A percentile compares a stretch with the other conserved stretches of the same genome.
Conservation (phyloP, 2,329 filamentous ascomycete species). For the Pseudocercospora pini-densiflorae region DNA sequence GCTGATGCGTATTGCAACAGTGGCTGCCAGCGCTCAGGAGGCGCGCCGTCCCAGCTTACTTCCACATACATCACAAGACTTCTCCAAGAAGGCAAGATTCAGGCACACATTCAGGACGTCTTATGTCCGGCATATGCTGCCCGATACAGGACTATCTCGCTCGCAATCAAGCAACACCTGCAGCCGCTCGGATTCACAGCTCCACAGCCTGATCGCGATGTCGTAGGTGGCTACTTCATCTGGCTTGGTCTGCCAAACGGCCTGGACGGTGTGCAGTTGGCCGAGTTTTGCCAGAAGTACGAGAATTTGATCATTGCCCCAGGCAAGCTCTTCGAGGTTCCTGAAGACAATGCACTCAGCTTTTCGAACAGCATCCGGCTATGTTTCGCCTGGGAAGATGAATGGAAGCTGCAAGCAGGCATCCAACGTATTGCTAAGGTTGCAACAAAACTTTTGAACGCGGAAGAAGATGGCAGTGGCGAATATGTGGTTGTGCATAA, state of each 20-base stretch:
- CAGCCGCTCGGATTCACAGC: slow-evolving; percentile 64
- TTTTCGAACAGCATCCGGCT: slow-evolving; percentile 67
- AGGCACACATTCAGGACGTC: slow-evolving; percentile 57
- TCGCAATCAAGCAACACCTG: slow-evolving; percentile 64
- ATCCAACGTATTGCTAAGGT: slow-evolving; percentile 65
- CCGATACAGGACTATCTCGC: slow-evolving; percentile 60
- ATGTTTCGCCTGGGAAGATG: slow-evolving; percentile 75
- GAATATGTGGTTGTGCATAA: slow-evolving; percentile 29
- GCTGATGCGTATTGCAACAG: slow-evolving; percentile 23
- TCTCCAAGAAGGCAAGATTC: slow-evolving; percentile 56
- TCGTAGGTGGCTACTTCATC: slow-evolving; percentile 83
- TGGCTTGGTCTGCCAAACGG: slow-evolving; percentile 70
- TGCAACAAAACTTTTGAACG: slow-evolving; percentile 43
- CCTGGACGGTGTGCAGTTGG: slow-evolving; percentile 61
- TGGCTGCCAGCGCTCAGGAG: slow-evolving; percentile 63
- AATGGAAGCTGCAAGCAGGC: slow-evolving; percentile 69
- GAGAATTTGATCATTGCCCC: slow-evolving; percentile 71
- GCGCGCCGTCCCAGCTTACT: slow-evolving; percentile 63
- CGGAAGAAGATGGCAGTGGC: slow-evolving; percentile 10
- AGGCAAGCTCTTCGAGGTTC: slow-evolving; percentile 70
- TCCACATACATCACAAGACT: slow-evolving; percentile 62
- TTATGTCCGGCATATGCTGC: slow-evolving; percentile 61
- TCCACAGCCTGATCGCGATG: slow-evolving; percentile 47
- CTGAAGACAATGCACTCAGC: slow-evolving; percentile 50
- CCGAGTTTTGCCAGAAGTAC: slow-evolving; percentile 61